These are phyloP conservation scores for Aspergillus sp. DNA, from an alignment of 2,329 filamentous ascomycete genomes.

Conservation along the genomic window DNA sequence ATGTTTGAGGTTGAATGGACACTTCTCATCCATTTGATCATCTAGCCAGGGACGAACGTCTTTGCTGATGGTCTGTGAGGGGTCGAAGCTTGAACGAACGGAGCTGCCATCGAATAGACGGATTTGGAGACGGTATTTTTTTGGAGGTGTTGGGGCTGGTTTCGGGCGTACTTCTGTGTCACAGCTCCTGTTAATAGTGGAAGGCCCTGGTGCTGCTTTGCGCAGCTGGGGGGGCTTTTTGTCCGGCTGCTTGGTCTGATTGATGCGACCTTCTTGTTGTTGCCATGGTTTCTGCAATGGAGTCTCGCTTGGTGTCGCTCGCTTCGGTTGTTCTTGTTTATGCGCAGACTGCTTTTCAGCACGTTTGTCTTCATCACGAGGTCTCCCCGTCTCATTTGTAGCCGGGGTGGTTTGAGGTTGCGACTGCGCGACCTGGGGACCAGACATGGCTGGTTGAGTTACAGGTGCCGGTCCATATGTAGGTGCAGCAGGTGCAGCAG, in stretches of 20 bases:
- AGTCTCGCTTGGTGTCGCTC: constrained; percentile 30
- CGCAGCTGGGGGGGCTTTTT: constrained; percentile 60
- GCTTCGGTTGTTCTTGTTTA: constrained; percentile 42
- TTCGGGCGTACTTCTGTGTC: constrained; percentile 6
- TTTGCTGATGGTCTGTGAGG: constrained; percentile 52
- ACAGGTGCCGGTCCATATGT: constrained; percentile 2
- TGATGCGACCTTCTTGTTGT: constrained; percentile 52
- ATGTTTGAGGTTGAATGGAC: constrained; percentile 76
- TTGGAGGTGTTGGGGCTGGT: constrained; percentile 16
- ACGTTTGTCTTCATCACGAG: constrained; percentile 21
- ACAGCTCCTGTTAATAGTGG: constrained; percentile 5
- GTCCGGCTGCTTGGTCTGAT: constrained; percentile 1
- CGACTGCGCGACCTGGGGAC: not conserved
- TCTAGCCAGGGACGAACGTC: constrained; percentile 76
- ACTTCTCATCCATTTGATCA: constrained; percentile 47
- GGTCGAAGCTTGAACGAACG: constrained; percentile 65
- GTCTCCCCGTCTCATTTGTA: constrained; percentile 8
- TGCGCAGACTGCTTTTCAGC: constrained; percentile 9
- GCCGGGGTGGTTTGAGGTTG: constrained; percentile 1
- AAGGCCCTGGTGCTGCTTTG: constrained; percentile 7
- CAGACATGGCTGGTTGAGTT: constrained; percentile 3
- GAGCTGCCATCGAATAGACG: constrained; percentile 78
- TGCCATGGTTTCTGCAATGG: constrained; percentile 56
- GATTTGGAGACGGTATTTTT: constrained; percentile 61
- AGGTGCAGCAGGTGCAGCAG: constrained; percentile 1